Percentiles rank a stretch among this genome's conserved stretches.
phyloP scores from a whole-genome alignment of 139 green algal genomes.

The Nannochloris sp. region DNA sequence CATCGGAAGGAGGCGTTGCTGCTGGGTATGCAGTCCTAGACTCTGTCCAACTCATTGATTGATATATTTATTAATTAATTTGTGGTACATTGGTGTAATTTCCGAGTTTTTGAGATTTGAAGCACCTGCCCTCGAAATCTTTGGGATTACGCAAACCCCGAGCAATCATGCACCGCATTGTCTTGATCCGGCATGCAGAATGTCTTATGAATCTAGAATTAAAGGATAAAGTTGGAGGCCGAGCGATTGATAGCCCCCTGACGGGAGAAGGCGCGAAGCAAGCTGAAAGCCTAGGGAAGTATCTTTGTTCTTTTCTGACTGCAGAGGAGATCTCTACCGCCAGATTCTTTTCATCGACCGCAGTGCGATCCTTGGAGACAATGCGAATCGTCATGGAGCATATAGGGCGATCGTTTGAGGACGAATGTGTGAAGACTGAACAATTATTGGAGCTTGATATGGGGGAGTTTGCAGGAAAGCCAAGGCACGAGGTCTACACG shows the following conservation, averaged over 20 bases:
- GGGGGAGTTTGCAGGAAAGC: conserved; percentile 19
- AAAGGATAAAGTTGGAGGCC: conserved; percentile 15
- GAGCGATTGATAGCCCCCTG: conserved; percentile 18
- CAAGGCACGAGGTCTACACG: conserved; percentile 10
- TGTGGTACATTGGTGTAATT: neutral
- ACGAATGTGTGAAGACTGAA: neutral
- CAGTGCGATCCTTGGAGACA: conserved; percentile 26
- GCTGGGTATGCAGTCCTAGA: conserved; percentile 91
- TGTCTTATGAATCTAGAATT: conserved; percentile 27
- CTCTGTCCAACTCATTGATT: conserved; percentile 47
- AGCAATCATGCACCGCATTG: conserved; percentile 1
- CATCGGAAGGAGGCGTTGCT: conserved; percentile 88
- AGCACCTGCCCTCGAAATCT: neutral
- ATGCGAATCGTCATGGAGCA: neutral
- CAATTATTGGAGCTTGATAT: conserved; percentile 27
- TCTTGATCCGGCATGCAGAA: conserved; percentile 19
- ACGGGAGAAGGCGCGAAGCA: conserved; percentile 17
- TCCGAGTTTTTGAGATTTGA: neutral
- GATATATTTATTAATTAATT: neutral
- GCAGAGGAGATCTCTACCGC: neutral
- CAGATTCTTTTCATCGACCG: conserved; percentile 21
- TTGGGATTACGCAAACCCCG: neutral
- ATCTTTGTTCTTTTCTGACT: neutral
- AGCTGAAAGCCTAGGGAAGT: conserved; percentile 6
- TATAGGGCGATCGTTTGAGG: neutral